Conservation (phyloP, 352 stramenopile species). For the Phytopythium kandeliae region DNA sequence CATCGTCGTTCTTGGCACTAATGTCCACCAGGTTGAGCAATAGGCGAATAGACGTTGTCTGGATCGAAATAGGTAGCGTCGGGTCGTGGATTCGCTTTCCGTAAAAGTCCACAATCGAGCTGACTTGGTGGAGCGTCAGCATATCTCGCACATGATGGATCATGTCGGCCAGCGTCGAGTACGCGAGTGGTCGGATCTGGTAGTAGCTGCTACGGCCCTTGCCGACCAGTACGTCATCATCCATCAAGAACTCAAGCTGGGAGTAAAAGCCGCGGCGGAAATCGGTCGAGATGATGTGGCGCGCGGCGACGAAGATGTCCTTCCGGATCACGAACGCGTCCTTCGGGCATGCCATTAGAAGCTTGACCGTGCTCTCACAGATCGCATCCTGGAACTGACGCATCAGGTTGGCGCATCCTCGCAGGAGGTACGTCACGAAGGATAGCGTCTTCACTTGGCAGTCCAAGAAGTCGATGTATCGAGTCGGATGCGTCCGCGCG, state of each 20-base stretch:
- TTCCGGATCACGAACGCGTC: slow-evolving; percentile 94
- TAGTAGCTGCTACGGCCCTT: slow-evolving; percentile 78
- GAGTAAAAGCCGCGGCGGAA: slow-evolving; percentile 96
- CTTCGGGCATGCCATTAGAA: slow-evolving; percentile 93
- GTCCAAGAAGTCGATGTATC: slow-evolving; percentile 90
- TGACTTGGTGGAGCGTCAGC: slow-evolving; percentile 94
- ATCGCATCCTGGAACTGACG: slow-evolving; percentile 94
- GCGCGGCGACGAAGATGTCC: slow-evolving; percentile 94
- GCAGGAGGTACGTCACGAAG: slow-evolving; percentile 96
- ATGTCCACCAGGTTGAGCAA: slow-evolving; percentile 97
- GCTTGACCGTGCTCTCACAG: slow-evolving; percentile 91
- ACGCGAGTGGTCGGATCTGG: slow-evolving; percentile 93
- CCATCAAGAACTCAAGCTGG: slow-evolving; percentile 94
- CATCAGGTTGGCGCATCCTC: slow-evolving; percentile 90
- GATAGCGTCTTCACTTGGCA: slow-evolving; percentile 97
- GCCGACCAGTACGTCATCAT: slow-evolving; percentile 94
- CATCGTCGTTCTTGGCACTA: slow-evolving; percentile 94
- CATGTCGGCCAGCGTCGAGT: slow-evolving; percentile 97
- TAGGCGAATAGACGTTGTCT: slow-evolving; percentile 94
- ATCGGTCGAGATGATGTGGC: slow-evolving; percentile 97
- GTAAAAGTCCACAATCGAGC: slow-evolving; percentile 93
- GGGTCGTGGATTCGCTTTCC: slow-evolving; percentile 91
- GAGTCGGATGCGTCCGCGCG: slow-evolving; percentile 46
- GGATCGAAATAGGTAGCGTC: slow-evolving; percentile 93
- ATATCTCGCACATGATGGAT: slow-evolving; percentile 95